phyloP scores from a whole-genome alignment of 208 protist species.

The Porcisia hertigi region DNA sequence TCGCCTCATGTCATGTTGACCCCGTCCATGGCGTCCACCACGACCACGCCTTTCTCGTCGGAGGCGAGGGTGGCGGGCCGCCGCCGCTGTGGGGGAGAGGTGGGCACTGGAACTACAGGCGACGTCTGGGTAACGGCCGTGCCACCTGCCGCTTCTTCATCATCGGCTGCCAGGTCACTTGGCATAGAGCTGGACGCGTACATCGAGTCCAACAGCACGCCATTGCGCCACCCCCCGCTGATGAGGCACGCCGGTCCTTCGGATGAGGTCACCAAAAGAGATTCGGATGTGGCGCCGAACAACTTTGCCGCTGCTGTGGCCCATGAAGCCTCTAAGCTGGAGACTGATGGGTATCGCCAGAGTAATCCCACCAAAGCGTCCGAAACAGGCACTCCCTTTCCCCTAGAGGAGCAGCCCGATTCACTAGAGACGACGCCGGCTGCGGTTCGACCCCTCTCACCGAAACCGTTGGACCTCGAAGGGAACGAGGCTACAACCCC shows the following conservation, averaged over 20 bases:
- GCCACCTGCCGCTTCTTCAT: neutral
- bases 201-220: constrained; percentile 26
- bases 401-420: neutral
- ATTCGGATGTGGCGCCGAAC: neutral
- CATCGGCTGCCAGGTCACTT: constrained; percentile 10
- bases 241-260: neutral
- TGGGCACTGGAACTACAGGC: neutral
- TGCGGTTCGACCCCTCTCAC: constrained; percentile 6
- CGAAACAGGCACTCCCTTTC: neutral
- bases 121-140: neutral
- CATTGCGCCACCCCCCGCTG: constrained; percentile 19
- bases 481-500: neutral
- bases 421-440: constrained; percentile 6
- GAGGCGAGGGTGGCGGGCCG: constrained; percentile 2
- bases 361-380: neutral
- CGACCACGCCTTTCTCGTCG: neutral
- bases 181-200: constrained; percentile 25
- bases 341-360: neutral
- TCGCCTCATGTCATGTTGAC: constrained; percentile 59
- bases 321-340: neutral
- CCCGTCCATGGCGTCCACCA: constrained; percentile 19
- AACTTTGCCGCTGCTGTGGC: neutral
- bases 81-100: neutral
- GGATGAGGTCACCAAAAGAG: neutral
- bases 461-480: neutral